Conservation (phyloP, 2,329 filamentous ascomycete genomes). For the Sphaerostilbella broomeana region DNA sequence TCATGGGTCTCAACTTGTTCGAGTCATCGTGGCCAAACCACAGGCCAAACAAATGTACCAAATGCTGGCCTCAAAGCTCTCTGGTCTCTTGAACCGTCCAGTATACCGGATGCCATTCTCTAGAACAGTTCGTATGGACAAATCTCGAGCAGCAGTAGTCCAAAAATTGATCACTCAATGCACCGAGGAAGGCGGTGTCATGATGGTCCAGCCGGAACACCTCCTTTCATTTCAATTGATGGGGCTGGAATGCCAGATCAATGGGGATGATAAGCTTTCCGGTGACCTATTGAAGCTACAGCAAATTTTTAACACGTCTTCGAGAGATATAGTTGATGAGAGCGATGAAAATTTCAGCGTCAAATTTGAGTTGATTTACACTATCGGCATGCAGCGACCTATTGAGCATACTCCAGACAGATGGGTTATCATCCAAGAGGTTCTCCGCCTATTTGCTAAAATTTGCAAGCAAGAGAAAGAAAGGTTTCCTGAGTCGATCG, state of each 20-base stretch:
- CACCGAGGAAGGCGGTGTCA: constrained; percentile 42
- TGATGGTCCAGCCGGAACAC: constrained; percentile 59
- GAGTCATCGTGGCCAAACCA: constrained; percentile 56
- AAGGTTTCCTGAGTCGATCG: constrained; percentile 33
- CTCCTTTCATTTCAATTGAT: constrained; percentile 58
- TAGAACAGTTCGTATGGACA: constrained; percentile 34
- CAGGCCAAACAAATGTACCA: constrained; percentile 51
- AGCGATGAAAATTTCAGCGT: constrained; percentile 57
- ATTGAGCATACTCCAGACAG: constrained; percentile 35
- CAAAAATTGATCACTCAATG: constrained; percentile 30
- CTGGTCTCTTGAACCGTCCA: constrained; percentile 47
- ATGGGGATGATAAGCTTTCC: constrained; percentile 22
- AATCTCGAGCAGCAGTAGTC: constrained; percentile 19
- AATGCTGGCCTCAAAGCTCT: constrained; percentile 32
- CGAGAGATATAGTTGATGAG: constrained; percentile 57
- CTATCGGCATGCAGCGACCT: constrained; percentile 45
- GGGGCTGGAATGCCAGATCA: constrained; percentile 44
- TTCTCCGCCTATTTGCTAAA: constrained; percentile 39
- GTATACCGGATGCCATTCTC: constrained; percentile 56
- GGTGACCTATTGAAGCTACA: constrained; percentile 33
- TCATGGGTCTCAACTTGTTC: constrained; percentile 42
- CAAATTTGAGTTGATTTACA: constrained; percentile 58
- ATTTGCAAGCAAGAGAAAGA: constrained; percentile 25
- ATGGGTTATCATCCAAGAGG: constrained; percentile 49
- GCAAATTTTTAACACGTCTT: constrained; percentile 35